These are phyloP conservation scores for Cicer chorassanicum DNA, from an alignment of 306 rosid genomes.

Conservation along the genomic window DNA sequence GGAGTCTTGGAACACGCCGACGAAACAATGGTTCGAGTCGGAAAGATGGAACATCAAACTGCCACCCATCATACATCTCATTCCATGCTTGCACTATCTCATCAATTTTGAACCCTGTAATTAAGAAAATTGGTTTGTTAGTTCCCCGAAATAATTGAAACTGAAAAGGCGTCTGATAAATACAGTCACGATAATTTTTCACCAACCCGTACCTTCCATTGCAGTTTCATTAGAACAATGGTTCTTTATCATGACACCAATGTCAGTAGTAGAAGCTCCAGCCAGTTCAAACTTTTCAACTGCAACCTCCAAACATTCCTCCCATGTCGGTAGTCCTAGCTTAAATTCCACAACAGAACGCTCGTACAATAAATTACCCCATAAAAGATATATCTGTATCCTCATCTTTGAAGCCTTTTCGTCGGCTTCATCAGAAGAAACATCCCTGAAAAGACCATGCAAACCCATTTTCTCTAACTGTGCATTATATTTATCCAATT, in stretches of 20 bases:
- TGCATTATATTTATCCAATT: slow-evolving; percentile 63
- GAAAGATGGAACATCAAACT: slow-evolving; percentile 88
- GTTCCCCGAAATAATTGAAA: slow-evolving; percentile 35
- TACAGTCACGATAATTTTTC: slow-evolving; percentile 2
- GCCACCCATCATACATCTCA: slow-evolving; percentile 99
- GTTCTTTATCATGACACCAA: slow-evolving; percentile 95
- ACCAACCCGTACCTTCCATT: slow-evolving; percentile 67
- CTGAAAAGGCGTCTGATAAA: slow-evolving; percentile 26
- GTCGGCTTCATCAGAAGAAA: slow-evolving; percentile 71
- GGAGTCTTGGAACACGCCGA: slow-evolving; percentile 85
- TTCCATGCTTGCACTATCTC: slow-evolving; percentile 96
- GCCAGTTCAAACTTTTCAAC: slow-evolving; percentile 94
- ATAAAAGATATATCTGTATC: slow-evolving; percentile 78
- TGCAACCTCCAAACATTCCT: slow-evolving; percentile 89
- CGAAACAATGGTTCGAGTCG: slow-evolving; percentile 94
- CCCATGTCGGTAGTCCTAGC: slow-evolving; percentile 88
- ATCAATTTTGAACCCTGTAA: slow-evolving; percentile 88
- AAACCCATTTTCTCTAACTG: slow-evolving; percentile 75
- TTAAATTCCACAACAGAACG: slow-evolving; percentile 89
- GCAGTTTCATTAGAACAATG: slow-evolving; percentile 93
- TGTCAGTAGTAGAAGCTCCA: slow-evolving; percentile 86
- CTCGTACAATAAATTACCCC: slow-evolving; percentile 89
- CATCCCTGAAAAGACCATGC: slow-evolving; percentile 62
- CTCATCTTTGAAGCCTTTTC: slow-evolving; percentile 79
- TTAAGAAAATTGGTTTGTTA: slow-evolving; percentile 37